Conservation (phyloP, 208 protist species). For the Leptomonas pyrrhocoris region DNA sequence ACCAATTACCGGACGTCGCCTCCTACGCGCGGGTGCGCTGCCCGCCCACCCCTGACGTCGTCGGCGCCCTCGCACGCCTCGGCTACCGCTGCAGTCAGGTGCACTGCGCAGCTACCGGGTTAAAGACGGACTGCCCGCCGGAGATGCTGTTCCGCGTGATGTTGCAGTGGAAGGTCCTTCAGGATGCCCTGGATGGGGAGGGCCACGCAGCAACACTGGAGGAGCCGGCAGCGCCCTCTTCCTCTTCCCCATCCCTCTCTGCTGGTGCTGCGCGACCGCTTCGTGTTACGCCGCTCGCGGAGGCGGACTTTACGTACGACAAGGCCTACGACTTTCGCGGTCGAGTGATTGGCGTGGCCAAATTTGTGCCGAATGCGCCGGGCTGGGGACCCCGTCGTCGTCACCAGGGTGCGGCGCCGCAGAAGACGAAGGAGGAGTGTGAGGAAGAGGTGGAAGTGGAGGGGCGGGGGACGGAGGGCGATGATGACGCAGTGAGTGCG, state of each 20-base stretch:
- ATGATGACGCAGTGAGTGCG: background rate
- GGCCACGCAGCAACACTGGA: background rate
- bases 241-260: background rate
- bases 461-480: too few relatives aligned
- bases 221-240: background rate
- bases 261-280: constrained; percentile 17
- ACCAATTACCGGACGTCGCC: constrained; percentile 71
- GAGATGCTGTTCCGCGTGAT: constrained; percentile 86
- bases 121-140: constrained; percentile 94
- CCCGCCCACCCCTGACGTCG: constrained; percentile 73
- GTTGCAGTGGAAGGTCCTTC: constrained; percentile 69
- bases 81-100: constrained; percentile 92
- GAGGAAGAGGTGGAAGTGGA: constrained; percentile 11
- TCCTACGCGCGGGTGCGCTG: constrained; percentile 80
- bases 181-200: constrained; percentile 33
- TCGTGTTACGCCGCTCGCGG: constrained; percentile 45
- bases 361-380: constrained; percentile 91
- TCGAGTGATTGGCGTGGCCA: constrained; percentile 70
- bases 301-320: constrained; percentile 82
- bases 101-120: constrained; percentile 82
- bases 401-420: constrained; percentile 67
- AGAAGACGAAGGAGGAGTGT: too few relatives aligned
- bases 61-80: constrained; percentile 73
- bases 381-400: constrained; percentile 87
- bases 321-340: constrained; percentile 79